Percentiles rank a stretch among this genome's conserved stretches.
Evolutionary conservation across 1,139 yeast genomes (phyloP).

Genomic region (Candida sanyaensis): DNA sequence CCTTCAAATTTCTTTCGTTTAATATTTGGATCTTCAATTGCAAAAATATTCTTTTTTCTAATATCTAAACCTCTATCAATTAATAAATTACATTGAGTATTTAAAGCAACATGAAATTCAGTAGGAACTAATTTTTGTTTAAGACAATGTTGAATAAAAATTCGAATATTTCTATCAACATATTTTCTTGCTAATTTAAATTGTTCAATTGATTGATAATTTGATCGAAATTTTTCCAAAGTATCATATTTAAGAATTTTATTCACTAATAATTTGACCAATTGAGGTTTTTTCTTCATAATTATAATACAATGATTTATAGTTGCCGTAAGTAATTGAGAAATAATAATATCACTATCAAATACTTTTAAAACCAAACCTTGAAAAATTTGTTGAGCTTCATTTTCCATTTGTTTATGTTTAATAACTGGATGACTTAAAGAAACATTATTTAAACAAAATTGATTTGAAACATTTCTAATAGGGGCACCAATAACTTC

Average conservation of each 20-base stretch:
- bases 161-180: constrained; percentile 40
- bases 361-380: constrained; percentile 64
- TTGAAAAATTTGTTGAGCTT: constrained; percentile 71
- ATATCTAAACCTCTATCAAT: constrained; percentile 44
- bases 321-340: constrained; percentile 58
- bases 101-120: constrained; percentile 29
- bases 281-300: constrained; percentile 59
- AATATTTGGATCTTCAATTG: constrained; percentile 31
- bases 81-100: constrained; percentile 30
- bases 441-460: constrained; percentile 61
- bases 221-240: constrained; percentile 40
- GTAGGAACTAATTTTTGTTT: constrained; percentile 42
- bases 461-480: constrained; percentile 25
- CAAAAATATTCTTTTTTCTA: constrained; percentile 40
- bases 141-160: constrained; percentile 38
- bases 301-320: constrained; percentile 53
- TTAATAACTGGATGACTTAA: constrained; percentile 70
- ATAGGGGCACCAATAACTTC: constrained; percentile 21
- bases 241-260: constrained; percentile 44
- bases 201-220: constrained; percentile 46
- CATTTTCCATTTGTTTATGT: constrained; percentile 59
- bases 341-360: constrained; percentile 54
- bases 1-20: constrained; percentile 44
- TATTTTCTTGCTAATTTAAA: constrained; percentile 45
- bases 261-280: constrained; percentile 43